Evolutionary conservation across 371 early-diverging fungal species (phyloP).

Genomic region (Gilbertella persicaria): DNA sequence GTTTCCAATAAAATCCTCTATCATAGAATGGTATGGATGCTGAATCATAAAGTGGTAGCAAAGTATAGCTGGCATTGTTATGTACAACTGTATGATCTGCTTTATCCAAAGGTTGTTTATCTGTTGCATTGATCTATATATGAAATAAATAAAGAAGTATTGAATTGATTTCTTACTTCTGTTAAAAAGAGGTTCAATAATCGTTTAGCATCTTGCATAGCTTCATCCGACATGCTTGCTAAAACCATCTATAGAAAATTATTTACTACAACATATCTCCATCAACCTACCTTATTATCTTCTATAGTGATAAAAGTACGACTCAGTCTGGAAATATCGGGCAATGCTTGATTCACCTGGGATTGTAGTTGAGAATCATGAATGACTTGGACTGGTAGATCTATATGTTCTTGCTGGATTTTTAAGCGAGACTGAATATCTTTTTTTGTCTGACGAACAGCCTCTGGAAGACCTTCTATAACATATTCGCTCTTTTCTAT

Average conservation of each 20-base stretch:
- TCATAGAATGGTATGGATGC: constrained; percentile 28
- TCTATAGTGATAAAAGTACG: constrained; percentile 26
- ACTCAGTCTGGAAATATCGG: constrained; percentile 31
- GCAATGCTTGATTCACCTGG: constrained; percentile 13
- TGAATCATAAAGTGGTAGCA: constrained; percentile 36
- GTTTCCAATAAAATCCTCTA: constrained; percentile 33
- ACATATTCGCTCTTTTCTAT: constrained; percentile 20
- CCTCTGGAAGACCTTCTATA: constrained; percentile 22
- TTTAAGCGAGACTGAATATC: constrained; percentile 20
- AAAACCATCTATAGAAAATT: constrained; percentile 24
- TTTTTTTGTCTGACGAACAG: constrained; percentile 22
- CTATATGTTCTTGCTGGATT: constrained; percentile 13
- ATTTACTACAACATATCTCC: background rate
- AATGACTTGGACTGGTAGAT: constrained; percentile 10
- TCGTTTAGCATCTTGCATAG: constrained; percentile 29
- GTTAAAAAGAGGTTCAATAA: constrained; percentile 23
- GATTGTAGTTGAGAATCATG: background rate
- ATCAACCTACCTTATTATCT: constrained; percentile 21
- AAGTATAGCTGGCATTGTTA: constrained; percentile 3
- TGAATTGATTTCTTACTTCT: constrained; percentile 17
- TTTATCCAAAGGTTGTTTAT: constrained; percentile 20
- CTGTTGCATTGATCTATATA: constrained; percentile 20
- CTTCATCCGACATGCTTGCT: constrained; percentile 16
- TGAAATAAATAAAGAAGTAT: background rate
- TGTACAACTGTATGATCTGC: constrained; percentile 25